A percentile compares a stretch with the other conserved stretches of the same genome.
Conservation (phyloP, 2,329 filamentous ascomycete genomes). For the Trichoderma semiorbis region DNA sequence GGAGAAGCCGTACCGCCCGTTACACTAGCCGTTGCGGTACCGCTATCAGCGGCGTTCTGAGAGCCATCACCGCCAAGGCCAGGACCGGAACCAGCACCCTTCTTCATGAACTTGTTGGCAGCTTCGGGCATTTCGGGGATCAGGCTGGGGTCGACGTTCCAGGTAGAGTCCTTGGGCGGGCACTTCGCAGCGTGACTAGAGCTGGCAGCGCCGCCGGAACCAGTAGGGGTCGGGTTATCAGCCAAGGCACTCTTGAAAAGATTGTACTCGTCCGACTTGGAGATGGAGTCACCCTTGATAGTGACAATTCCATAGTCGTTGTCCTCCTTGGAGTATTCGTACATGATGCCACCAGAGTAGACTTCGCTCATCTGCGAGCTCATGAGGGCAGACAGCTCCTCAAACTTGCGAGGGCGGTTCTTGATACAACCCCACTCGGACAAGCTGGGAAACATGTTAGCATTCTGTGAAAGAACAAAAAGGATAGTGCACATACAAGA, state of each 20-base stretch:
- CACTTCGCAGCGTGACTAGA: constrained; percentile 47
- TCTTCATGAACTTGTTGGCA: constrained; percentile 51
- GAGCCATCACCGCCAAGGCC: constrained; percentile 53
- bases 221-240: constrained; percentile 49
- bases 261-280: constrained; percentile 59
- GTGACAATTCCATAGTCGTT: constrained; percentile 78
- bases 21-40: constrained; percentile 44
- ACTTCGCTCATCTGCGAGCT: constrained; percentile 75
- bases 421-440: constrained; percentile 91
- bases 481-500: constrained; percentile 55
- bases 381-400: constrained; percentile 79
- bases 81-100: constrained; percentile 52
- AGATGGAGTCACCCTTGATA: constrained; percentile 53
- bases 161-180: constrained; percentile 46
- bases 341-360: constrained; percentile 94
- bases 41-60: constrained; percentile 47
- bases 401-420: constrained; percentile 71
- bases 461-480: not conserved
- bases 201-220: constrained; percentile 46
- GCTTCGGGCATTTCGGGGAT: constrained; percentile 51
- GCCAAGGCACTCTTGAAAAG: constrained; percentile 47
- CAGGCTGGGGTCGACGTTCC: constrained; percentile 49
- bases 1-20: constrained; percentile 33
- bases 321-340: constrained; percentile 83
- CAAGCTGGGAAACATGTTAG: constrained; percentile 46